Base-by-base conservation (phyloP, 106 monocot species). In the Acorus gramineus region DNA sequence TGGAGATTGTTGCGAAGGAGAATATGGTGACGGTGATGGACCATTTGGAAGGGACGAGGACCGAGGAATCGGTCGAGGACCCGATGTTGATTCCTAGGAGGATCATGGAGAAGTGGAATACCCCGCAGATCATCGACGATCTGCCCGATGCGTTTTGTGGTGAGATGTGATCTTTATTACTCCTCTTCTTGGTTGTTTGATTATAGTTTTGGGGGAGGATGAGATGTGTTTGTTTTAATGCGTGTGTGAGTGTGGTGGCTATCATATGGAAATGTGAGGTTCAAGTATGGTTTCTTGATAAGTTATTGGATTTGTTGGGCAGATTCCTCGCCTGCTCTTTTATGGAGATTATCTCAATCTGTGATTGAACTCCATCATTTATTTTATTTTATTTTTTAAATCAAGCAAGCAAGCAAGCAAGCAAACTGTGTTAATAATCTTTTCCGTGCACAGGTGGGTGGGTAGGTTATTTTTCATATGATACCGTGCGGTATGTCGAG, bases 391-490 rank as follows among this genome's bases (percentile, higher is more conserved):
- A 28, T 28, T 28, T 28, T 28, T 28, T 28, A 28, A 28, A 28
- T 28, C 28, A 28, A 28, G 0, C 28, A 57, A 57, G 57, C 10
- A 42, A 43, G 59, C 3, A 43, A 59, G 42, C 28, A 28, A 28
- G 28, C 28, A 28, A 28, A 28, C 28, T 28, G 28, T 28, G 28
- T 14, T 6, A 3, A 8, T 42, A 6, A 7, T 3, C 28, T 42
- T 44, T 65, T 82, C 55, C 47, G 46, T 67, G 44, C 81, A 5
- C 75, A 96, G 95, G 95, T 53, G 95, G 95, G 52, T 96, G 95
- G 95, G 87, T 91, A 44, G 95, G 95, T 5, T 96, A 87, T 63
- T 96, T 90, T 62, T 96, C 95, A 5, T 96, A 96, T 52, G 95
- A 96, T 66, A 96, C 95, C 6, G 82, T 91, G 47, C 77, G 95